These are phyloP conservation scores for Exophiala sp. DNA, from an alignment of 2,329 filamentous ascomycete species.

Conservation along the genomic window DNA sequence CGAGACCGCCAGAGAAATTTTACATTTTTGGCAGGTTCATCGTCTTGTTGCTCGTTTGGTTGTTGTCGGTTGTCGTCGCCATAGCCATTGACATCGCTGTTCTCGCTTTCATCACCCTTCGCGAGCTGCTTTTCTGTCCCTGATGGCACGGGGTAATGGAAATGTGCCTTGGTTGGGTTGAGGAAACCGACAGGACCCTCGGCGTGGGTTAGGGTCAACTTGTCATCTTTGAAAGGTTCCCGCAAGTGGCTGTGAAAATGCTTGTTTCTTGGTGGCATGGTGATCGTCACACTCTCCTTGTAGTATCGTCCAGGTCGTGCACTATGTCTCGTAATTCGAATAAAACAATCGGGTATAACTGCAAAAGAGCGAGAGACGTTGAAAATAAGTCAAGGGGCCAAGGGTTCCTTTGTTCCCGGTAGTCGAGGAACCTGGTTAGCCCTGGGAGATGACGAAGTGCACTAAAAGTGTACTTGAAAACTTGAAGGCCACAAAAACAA, in stretches of 20 bases:
- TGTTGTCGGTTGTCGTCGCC: neutral
- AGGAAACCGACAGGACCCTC: slow-evolving; percentile 46
- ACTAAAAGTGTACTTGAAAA: no score
- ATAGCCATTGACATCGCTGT: neutral
- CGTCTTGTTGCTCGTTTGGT: slow-evolving; percentile 5
- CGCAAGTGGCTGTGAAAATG: slow-evolving; percentile 11
- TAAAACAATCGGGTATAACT: no score
- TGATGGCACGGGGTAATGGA: slow-evolving; percentile 21
- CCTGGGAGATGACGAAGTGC: no score
- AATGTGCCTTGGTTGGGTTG: slow-evolving; percentile 48
- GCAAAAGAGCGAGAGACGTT: no score
- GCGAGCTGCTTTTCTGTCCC: slow-evolving; percentile 6
- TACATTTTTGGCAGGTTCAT: slow-evolving; percentile 28
- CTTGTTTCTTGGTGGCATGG: slow-evolving; percentile 19
- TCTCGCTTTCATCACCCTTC: slow-evolving; percentile 10
- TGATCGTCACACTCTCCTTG: neutral
- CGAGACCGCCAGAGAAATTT: slow-evolving; percentile 43
- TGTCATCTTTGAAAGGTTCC: slow-evolving; percentile 19
- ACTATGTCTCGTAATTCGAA: no score
- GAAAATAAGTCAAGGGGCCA: no score
- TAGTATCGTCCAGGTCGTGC: neutral
- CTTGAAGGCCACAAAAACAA: no score
- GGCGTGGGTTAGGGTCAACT: slow-evolving; percentile 11
- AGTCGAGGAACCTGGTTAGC: no score
- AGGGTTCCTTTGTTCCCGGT: no score